These are phyloP conservation scores for Angomonas ambiguus DNA, from an alignment of 208 protist genomes.

Conservation along the genomic window DNA sequence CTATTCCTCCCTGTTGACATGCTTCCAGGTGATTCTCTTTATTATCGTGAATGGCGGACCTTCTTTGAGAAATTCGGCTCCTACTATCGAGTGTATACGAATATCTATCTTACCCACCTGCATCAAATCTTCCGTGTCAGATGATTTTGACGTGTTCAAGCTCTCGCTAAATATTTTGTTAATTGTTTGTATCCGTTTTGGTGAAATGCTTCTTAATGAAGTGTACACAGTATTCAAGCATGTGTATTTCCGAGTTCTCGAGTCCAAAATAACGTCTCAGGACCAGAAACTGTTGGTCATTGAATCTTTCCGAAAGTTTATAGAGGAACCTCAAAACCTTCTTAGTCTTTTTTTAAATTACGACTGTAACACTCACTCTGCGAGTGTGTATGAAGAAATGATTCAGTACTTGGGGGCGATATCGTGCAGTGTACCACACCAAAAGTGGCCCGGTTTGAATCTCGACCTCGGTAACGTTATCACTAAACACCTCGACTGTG, in stretches of 20 bases:
- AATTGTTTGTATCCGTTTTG: constrained; percentile 83
- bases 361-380: constrained; percentile 95
- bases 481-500: constrained; percentile 44
- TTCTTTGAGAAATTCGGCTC: constrained; percentile 66
- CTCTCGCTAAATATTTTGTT: constrained; percentile 90
- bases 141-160: constrained; percentile 83
- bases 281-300: constrained; percentile 90
- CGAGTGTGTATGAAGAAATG: constrained; percentile 93
- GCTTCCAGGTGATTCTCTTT: constrained; percentile 56
- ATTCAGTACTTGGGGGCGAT: constrained; percentile 85
- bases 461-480: constrained; percentile 21
- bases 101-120: constrained; percentile 77
- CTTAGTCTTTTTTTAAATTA: constrained; percentile 97
- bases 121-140: constrained; percentile 80
- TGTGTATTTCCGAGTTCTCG: constrained; percentile 90
- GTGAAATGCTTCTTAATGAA: constrained; percentile 89
- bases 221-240: constrained; percentile 91
- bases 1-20: constrained; percentile 17
- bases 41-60: constrained; percentile 87
- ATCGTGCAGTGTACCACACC: constrained; percentile 6
- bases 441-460: neutral
- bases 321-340: constrained; percentile 93
- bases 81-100: constrained; percentile 74
- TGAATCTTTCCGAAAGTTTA: constrained; percentile 83
- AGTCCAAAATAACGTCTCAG: constrained; percentile 75